Base-by-base conservation (phyloP, 2,329 filamentous ascomycete species). In the Sarocladium kiliense region DNA sequence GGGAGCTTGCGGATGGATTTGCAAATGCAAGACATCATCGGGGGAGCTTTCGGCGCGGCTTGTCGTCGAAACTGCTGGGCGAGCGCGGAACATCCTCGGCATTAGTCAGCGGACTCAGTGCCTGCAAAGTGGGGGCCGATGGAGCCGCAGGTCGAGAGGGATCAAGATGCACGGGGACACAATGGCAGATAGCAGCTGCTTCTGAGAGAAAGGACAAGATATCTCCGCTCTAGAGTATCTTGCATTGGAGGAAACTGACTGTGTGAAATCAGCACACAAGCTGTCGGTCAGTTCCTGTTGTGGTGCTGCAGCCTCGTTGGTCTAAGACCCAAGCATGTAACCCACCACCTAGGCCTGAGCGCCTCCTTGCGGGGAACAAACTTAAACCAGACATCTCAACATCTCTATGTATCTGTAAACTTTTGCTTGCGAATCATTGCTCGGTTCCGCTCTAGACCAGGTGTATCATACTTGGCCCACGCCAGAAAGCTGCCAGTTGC, bases 21-120 rank as follows among this genome's bases (percentile, higher is more conserved):
- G 50, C 32, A 41, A 47, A 53, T 53, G 50, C 50, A 53, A 53
- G 50, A 53, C 50, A 53, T 53, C 50, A 53, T 53, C 50, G 50
- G 50, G n/a, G 50, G 36, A 53, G 50, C 50, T 53, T 41, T 53
- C 34, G 50, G 50, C 32, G 36, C 50, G 50, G 32, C 26, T 39
- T 53, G 50, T 27, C 32, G 32, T 39, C 16, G 21, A 41, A 41
- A 41, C 16, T 53, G 21, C 3, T 26, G 30, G 36, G 36, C 21
- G 32, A 4, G 32, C 9, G 21, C 50, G 50, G 50, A 53, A 53
- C 32, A 53, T 53, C 50, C 23, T 53, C 50, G 50, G 50, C 19
- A 53, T 39, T 41, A 53, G 36, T 53, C 50, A 41, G 50, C 32
- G 50, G 34, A 12, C 34, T 53, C 19, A 23, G 32, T 53, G 47